phyloP scores from a whole-genome alignment of 1,139 yeast species.

The Suhomyces bribrorum region DNA sequence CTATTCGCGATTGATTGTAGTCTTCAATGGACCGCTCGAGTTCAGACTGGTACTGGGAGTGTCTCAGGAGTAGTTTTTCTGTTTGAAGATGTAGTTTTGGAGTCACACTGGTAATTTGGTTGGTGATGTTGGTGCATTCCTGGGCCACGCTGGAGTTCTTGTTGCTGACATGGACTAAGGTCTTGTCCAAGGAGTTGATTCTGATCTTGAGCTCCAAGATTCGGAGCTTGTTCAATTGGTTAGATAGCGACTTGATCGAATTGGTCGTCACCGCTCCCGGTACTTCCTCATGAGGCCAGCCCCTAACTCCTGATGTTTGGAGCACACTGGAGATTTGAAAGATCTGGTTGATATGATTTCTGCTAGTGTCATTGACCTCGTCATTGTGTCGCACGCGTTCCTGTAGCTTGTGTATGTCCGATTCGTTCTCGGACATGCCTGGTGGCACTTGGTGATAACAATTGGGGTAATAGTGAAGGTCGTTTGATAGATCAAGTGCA shows the following conservation, averaged over 20 bases:
- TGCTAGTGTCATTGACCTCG: conserved; percentile 19
- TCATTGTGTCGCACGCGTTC: conserved; percentile 23
- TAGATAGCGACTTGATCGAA: conserved; percentile 41
- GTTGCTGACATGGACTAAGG: conserved; percentile 17
- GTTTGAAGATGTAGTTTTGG: neutral
- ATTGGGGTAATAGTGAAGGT: no score
- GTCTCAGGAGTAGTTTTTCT: neutral
- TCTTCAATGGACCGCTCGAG: conserved; percentile 15
- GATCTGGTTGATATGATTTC: conserved; percentile 31
- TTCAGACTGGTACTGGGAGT: conserved; percentile 4
- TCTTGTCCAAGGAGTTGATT: conserved; percentile 25
- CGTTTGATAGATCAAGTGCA: no score
- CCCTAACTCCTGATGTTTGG: no score
- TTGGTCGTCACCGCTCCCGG: conserved; percentile 23
- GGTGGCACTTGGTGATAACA: neutral
- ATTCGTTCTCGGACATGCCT: conserved; percentile 1
- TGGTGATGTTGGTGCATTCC: conserved; percentile 14
- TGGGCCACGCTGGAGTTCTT: conserved; percentile 20
- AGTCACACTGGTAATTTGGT: neutral
- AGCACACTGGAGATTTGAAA: conserved; percentile 22
- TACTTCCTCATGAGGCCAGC: no score
- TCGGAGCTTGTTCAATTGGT: conserved; percentile 46
- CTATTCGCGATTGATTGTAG: conserved; percentile 23
- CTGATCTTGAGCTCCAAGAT: conserved; percentile 26
- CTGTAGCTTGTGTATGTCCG: conserved; percentile 10